Conservation (phyloP, 495 filamentous ascomycete genomes). For the Penicillium soppii region DNA sequence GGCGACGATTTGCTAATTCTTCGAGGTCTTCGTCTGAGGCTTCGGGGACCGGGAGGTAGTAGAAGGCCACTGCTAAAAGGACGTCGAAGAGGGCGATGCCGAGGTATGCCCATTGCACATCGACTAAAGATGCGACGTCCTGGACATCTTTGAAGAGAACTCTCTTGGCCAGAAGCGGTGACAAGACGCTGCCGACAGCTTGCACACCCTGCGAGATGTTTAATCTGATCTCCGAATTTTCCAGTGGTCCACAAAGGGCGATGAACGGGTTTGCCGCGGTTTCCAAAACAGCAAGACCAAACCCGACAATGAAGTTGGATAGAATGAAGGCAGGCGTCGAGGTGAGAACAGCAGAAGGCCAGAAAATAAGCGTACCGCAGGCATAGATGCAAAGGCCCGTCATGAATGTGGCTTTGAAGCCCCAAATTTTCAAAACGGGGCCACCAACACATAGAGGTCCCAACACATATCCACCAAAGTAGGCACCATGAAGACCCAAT, state of each 20-base stretch:
- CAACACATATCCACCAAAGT: conserved; percentile 61
- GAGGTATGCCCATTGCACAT: conserved; percentile 73
- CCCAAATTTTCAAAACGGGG: conserved; percentile 58
- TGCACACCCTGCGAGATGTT: conserved; percentile 70
- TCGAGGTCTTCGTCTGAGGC: conserved; percentile 64
- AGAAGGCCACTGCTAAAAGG: conserved; percentile 62
- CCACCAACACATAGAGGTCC: conserved; percentile 59
- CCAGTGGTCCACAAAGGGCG: conserved; percentile 62
- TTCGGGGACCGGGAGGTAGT: conserved; percentile 66
- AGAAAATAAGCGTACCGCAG: conserved; percentile 66
- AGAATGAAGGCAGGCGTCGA: conserved; percentile 65
- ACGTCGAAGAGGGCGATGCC: conserved; percentile 66
- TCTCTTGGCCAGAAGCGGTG: conserved; percentile 59
- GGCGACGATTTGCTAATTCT: conserved; percentile 50
- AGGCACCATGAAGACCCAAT: conserved; percentile 61
- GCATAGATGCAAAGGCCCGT: conserved; percentile 64
- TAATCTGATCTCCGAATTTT: conserved; percentile 64
- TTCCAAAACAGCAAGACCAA: conserved; percentile 63
- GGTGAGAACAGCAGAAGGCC: conserved; percentile 67
- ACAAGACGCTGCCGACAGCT: conserved; percentile 61
- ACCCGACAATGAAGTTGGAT: conserved; percentile 67
- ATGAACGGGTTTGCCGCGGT: conserved; percentile 69
- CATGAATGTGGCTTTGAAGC: conserved; percentile 67
- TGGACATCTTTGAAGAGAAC: conserved; percentile 57
- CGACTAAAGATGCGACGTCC: conserved; percentile 55